phyloP scores from a whole-genome alignment of 2,329 filamentous ascomycete genomes.

The Neocucurbitaria cava region DNA sequence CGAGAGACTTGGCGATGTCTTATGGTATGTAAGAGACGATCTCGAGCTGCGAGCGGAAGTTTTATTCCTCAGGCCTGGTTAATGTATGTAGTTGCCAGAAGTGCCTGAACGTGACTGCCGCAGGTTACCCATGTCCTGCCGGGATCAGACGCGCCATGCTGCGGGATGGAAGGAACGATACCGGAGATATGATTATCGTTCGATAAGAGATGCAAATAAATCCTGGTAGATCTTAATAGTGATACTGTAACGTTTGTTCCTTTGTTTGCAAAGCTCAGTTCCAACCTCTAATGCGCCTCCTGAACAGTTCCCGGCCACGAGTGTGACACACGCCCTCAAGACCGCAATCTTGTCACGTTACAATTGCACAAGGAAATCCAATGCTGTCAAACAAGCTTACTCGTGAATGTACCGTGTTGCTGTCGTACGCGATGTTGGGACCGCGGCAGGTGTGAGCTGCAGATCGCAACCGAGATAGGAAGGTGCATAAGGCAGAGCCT shows the following conservation, averaged over 20 bases:
- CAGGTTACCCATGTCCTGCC: slow-evolving; percentile 17
- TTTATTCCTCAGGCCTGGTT: slow-evolving; percentile 15
- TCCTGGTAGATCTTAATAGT: neutral
- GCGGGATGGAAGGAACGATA: slow-evolving; percentile 14
- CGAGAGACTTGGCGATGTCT: neutral
- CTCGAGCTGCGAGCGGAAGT: neutral
- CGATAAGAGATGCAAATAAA: slow-evolving; percentile 18
- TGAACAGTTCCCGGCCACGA: neutral
- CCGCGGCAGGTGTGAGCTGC: slow-evolving; percentile 8
- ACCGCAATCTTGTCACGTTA: neutral
- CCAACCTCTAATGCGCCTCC: neutral
- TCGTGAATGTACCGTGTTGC: neutral
- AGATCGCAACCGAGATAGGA: slow-evolving; percentile 20
- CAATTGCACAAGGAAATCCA: neutral
- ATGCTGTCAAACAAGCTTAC: neutral
- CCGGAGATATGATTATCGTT: slow-evolving; percentile 19
- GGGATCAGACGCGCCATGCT: slow-evolving; percentile 7
- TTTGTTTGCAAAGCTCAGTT: no score
- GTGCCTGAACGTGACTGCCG: slow-evolving; percentile 14
- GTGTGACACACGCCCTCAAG: neutral
- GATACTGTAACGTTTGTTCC: neutral
- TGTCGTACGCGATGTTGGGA: neutral
- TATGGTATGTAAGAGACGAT: neutral
- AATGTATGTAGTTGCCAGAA: slow-evolving; percentile 1
- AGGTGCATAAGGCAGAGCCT: slow-evolving; percentile 19